phyloP scores from a whole-genome alignment of 176 grass and related monocot species.

The Microstegium vimineum region DNA sequence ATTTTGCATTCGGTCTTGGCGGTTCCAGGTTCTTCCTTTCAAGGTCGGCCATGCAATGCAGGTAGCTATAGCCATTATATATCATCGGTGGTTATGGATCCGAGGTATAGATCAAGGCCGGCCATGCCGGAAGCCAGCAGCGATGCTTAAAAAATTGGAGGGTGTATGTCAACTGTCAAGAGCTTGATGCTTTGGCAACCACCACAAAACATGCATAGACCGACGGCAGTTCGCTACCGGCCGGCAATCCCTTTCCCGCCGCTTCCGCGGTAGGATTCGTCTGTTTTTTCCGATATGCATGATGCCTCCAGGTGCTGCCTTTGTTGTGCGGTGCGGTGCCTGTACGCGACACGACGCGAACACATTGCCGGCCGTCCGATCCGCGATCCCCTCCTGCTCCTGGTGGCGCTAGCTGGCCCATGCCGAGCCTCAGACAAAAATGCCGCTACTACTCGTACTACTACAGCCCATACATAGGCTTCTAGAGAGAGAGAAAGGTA shows the following conservation, averaged over 20 bases:
- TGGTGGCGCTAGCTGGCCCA: background rate
- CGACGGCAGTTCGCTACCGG: background rate
- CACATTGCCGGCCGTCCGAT: background rate
- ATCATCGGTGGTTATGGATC: background rate
- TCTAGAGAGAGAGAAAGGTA: background rate
- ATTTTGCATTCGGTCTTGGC: background rate
- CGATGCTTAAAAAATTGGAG: background rate
- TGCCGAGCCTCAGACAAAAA: background rate
- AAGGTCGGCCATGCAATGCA: background rate
- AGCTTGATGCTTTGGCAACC: background rate
- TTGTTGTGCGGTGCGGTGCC: background rate
- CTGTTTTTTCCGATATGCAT: background rate
- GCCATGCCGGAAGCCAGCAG: too few species aligned
- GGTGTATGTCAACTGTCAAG: too few species aligned
- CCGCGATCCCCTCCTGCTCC: too few species aligned
- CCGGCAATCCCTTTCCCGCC: background rate
- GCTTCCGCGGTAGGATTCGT: slow-evolving; percentile 1
- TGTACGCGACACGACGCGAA: too few species aligned
- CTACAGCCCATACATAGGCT: too few species aligned
- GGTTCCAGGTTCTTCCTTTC: background rate
- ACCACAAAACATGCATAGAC: background rate
- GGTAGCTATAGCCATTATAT: too few species aligned
- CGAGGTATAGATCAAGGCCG: too few species aligned
- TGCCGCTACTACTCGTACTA: background rate
- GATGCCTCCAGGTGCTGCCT: background rate